Evolutionary conservation across 2,329 filamentous ascomycete genomes (phyloP).

Genomic region (Penicillium oxalicum): DNA sequence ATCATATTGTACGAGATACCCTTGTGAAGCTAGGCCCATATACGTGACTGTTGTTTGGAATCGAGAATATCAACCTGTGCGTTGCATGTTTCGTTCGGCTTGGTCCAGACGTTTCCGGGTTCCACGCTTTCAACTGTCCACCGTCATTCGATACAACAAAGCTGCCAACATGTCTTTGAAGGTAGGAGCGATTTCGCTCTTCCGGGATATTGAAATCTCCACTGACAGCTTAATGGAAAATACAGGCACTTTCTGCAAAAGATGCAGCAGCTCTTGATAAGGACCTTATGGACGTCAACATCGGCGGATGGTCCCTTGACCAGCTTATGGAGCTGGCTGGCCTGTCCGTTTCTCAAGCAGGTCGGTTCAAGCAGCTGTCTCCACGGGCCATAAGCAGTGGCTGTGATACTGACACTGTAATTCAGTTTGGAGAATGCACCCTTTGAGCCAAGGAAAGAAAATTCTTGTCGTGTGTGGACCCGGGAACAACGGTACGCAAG

Average conservation of each 20-base stretch:
- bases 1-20: no score
- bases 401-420: no score
- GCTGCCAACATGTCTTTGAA: constrained; percentile 39
- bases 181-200: constrained; percentile 17
- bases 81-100: constrained; percentile 25
- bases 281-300: constrained; percentile 90
- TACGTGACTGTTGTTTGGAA: not conserved
- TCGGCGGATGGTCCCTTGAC: constrained; percentile 82
- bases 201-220: no score
- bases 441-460: constrained; percentile 61
- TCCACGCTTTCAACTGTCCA: not conserved
- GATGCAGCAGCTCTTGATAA: constrained; percentile 83
- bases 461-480: constrained; percentile 90
- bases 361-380: constrained; percentile 33
- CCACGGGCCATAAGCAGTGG: not conserved
- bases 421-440: constrained; percentile 77
- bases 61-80: not conserved
- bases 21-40: no score
- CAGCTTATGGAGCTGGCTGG: constrained; percentile 97
- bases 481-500: constrained; percentile 52
- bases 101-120: constrained; percentile 10
- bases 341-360: constrained; percentile 83
- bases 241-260: constrained; percentile 76
- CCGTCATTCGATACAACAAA: constrained; percentile 23
- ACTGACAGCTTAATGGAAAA: no score